A percentile compares a stretch with the other conserved stretches of the same genome.
Conservation (phyloP, 164 flowering plant genomes). For the Akebia trifoliata region DNA sequence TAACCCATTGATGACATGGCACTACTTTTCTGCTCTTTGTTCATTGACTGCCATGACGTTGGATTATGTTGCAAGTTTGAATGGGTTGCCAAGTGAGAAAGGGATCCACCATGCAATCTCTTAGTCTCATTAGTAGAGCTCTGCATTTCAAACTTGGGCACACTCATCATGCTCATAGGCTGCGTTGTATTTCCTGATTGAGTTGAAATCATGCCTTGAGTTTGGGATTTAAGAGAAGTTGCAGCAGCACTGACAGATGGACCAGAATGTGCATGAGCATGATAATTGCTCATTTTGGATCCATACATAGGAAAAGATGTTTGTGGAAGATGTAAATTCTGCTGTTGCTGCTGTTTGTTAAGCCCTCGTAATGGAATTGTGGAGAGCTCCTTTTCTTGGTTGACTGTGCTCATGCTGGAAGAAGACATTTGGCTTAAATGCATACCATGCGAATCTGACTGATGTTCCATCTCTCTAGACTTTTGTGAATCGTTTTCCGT, state of each 20-base stretch:
- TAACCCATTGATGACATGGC: slow-evolving; percentile 29
- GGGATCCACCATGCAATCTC: slow-evolving; percentile 49
- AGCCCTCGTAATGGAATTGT: slow-evolving; percentile 39
- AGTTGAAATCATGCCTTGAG: slow-evolving; percentile 37
- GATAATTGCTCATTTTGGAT: slow-evolving; percentile 35
- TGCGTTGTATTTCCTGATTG: slow-evolving; percentile 43
- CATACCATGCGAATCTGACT: slow-evolving; percentile 39
- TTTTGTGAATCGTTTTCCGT: slow-evolving; percentile 25
- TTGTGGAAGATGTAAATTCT: slow-evolving; percentile 50
- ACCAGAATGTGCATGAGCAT: slow-evolving; percentile 38
- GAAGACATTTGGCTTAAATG: slow-evolving; percentile 39
- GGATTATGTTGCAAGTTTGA: slow-evolving; percentile 45
- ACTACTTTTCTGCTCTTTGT: slow-evolving; percentile 37
- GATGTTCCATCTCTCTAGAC: slow-evolving; percentile 33
- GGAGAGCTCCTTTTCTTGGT: slow-evolving; percentile 47
- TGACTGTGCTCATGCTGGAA: slow-evolving; percentile 24
- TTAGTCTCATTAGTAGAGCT: slow-evolving; percentile 44
- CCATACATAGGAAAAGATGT: slow-evolving; percentile 62
- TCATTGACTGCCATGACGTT: slow-evolving; percentile 45
- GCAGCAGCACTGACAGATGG: slow-evolving; percentile 33
- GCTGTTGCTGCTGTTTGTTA: slow-evolving; percentile 54
- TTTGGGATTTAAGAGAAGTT: slow-evolving; percentile 42
- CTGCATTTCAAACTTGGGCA: slow-evolving; percentile 50
- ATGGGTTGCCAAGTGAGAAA: slow-evolving; percentile 40
- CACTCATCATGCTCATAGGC: slow-evolving; percentile 31